Conservation (phyloP, 169 alveolate species). For the Eimeria falciformis region DNA sequence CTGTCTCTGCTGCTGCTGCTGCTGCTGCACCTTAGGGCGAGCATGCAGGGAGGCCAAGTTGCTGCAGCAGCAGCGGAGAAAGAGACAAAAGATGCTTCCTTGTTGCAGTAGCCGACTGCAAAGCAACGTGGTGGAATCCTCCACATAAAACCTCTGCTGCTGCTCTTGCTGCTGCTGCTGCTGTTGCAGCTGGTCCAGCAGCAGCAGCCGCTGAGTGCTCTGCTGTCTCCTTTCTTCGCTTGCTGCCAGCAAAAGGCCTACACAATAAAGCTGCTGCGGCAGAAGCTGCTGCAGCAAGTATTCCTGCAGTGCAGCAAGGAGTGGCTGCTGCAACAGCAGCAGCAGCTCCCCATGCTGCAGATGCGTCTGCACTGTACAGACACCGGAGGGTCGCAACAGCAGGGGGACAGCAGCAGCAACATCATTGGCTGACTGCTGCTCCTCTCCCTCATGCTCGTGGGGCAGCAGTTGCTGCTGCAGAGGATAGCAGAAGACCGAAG, state of each 20-base stretch:
- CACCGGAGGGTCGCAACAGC: slow-evolving; percentile 67
- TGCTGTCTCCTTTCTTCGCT: slow-evolving; percentile 49
- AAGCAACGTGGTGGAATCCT: not conserved
- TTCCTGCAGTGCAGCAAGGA: slow-evolving; percentile 36
- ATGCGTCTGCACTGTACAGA: slow-evolving; percentile 4
- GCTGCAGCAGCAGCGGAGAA: slow-evolving; percentile 64
- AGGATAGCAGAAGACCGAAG: slow-evolving; percentile 12
- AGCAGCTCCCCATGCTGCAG: slow-evolving; percentile 62
- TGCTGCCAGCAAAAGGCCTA: slow-evolving; percentile 16
- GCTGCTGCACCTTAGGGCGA: slow-evolving; percentile 65
- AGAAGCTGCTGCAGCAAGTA: slow-evolving; percentile 59
- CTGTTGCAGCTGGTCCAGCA: slow-evolving; percentile 69
- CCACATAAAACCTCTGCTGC: not conserved
- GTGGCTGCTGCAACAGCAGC: slow-evolving; percentile 70
- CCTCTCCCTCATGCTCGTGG: slow-evolving; percentile 16
- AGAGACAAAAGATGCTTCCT: slow-evolving; percentile 26
- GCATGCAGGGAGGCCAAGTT: slow-evolving; percentile 10
- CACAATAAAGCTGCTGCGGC: slow-evolving; percentile 33
- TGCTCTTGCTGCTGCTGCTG: slow-evolving; percentile 57
- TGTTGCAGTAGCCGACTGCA: slow-evolving; percentile 37
- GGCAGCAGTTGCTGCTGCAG: slow-evolving; percentile 39
- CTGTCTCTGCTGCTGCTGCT: slow-evolving; percentile 65
- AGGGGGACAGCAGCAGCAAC: slow-evolving; percentile 6
- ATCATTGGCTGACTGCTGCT: not conserved
- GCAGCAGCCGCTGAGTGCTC: slow-evolving; percentile 63